A percentile compares a stretch with the other conserved stretches of the same genome.
These are phyloP conservation scores for Saccharomycopsis crataegensis DNA, from an alignment of 1,139 yeast species.

Conservation along the genomic window DNA sequence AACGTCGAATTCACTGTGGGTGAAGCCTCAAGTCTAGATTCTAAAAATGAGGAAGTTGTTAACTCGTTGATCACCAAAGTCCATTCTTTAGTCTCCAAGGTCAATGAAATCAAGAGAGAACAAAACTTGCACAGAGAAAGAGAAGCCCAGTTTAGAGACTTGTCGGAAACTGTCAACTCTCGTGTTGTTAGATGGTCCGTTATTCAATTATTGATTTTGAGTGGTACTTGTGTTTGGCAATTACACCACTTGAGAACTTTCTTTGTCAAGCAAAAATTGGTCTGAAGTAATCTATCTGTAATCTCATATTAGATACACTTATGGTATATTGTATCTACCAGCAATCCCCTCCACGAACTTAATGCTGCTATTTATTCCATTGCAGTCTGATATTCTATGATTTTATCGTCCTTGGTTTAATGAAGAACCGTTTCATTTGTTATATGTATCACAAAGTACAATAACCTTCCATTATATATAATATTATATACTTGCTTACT, in stretches of 20 bases:
- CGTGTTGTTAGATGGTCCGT: conserved; percentile 50
- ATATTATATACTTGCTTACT: no score
- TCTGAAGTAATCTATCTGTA: conserved; percentile 26
- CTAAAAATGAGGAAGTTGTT: conserved; percentile 38
- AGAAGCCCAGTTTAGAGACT: conserved; percentile 47
- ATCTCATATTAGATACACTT: no score
- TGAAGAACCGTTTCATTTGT: no score
- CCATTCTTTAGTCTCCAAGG: conserved; percentile 38
- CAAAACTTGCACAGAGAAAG: conserved; percentile 44
- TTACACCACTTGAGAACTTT: conserved; percentile 49
- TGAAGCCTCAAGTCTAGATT: conserved; percentile 39
- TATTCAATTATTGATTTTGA: conserved; percentile 40
- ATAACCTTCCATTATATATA: no score
- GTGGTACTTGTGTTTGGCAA: conserved; percentile 54
- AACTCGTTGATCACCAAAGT: conserved; percentile 36
- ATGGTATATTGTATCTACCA: no score
- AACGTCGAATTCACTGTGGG: conserved; percentile 43
- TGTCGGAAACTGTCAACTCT: conserved; percentile 45
- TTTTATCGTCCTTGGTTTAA: no score
- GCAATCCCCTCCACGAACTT: no score
- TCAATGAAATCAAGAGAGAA: conserved; percentile 44
- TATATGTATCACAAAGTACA: no score
- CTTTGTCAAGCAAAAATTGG: conserved; percentile 55
- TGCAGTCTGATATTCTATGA: no score
- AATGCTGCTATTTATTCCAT: no score